Base-by-base conservation (phyloP, 2,329 filamentous ascomycete species). In the Fusarium illudens region DNA sequence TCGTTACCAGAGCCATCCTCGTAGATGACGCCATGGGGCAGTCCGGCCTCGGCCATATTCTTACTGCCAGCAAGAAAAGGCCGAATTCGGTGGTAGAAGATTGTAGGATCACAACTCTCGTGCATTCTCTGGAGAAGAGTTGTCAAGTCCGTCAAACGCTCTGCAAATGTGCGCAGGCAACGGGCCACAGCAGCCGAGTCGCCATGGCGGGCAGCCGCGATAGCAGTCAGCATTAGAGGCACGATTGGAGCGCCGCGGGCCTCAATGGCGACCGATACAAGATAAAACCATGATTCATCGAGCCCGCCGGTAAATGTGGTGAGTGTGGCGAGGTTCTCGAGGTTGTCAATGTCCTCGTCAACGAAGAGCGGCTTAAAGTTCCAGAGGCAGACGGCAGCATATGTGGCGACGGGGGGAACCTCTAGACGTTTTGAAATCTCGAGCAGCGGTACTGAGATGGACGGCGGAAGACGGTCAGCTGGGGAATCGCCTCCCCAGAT, bases 251-350 rank as follows among this genome's bases (percentile, higher is more conserved):
- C 96, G 25, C 93, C 95, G 58, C 93, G 90, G 57, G 94, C 94
- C 80, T 99, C 96, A 68, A 99, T 97, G 65, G 95, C 96, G 4
- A 97, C 92, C 0, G 94, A 97, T 54, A 98, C 89, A 12, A 99
- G 85, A 77, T 98, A 99, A 77, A 99, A 99, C 96, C 96, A 99
- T 66, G 96, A 97, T 81, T 99, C 96, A 76, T 99, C 96, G 58
- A 97, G 84, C 8, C 94, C 94, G 52, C 96, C 96, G 15, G 96
- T 98, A 76, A 97, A 96, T 15, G 96, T 97, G 74, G 90, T 89
- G 64, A 98, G 84, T 3, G 93, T 96, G 37, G 93, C 90, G 58
- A 99, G 86, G 73, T 99, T 98, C 75, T 96, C 90, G 46, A 98
- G 85, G 67, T 89, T 89, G 75, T 96, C 93, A 60, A 96, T 88